Evolutionary conservation across 2,329 filamentous ascomycete species (phyloP).

Genomic region (Hypoxylon sp.): DNA sequence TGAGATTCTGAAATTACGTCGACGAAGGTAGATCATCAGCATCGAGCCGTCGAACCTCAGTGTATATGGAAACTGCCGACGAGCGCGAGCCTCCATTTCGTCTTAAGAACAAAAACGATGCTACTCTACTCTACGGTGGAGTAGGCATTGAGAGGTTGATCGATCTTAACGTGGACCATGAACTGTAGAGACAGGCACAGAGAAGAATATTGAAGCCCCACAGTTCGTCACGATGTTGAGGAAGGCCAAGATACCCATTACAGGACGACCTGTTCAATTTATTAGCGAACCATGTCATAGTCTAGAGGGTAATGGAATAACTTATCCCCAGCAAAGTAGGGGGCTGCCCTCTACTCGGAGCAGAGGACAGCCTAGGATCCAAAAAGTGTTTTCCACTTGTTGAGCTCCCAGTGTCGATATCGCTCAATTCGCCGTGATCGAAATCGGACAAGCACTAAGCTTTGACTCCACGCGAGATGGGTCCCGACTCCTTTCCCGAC

Average conservation of each 20-base stretch:
- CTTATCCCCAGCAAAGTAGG: conserved; percentile 51
- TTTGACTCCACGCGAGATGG: conserved; percentile 95
- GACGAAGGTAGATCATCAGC: not conserved
- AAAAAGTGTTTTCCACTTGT: conserved; percentile 45
- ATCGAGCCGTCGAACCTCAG: not conserved
- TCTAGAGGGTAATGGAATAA: conserved; percentile 20
- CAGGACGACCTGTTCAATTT: conserved; percentile 26
- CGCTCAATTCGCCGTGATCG: conserved; percentile 47
- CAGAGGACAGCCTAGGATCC: conserved; percentile 1
- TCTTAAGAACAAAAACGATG: conserved; percentile 35
- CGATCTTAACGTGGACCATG: conserved; percentile 31
- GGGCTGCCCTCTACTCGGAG: too few relatives aligned
- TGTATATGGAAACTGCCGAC: conserved; percentile 39
- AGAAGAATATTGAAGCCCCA: conserved; percentile 35
- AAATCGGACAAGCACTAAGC: conserved; percentile 85
- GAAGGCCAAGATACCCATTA: conserved; percentile 26
- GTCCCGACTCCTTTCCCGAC: conserved; percentile 68
- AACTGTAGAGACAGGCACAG: conserved; percentile 27
- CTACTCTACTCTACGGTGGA: conserved; percentile 29
- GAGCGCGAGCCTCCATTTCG: conserved; percentile 40
- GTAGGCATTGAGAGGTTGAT: conserved; percentile 38
- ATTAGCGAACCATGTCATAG: conserved; percentile 37
- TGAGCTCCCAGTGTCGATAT: conserved; percentile 25
- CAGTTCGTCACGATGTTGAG: conserved; percentile 45
- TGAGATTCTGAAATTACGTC: too few relatives aligned